Conservation (phyloP, 2,329 filamentous ascomycete genomes). For the Penicillium sp. region DNA sequence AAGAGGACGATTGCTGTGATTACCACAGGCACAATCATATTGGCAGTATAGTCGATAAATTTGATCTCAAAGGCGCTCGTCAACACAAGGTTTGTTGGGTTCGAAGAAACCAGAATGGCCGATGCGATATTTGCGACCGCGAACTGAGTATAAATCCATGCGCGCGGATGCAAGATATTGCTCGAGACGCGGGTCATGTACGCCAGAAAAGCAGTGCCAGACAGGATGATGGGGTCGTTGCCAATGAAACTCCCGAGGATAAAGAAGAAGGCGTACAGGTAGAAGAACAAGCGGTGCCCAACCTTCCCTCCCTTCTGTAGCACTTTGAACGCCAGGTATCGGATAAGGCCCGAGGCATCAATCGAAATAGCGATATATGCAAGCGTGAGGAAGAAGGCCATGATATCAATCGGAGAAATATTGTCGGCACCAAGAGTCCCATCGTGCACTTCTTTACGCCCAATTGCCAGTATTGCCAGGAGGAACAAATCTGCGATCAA, state of each 20-base stretch:
- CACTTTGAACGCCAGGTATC: constrained; percentile 72
- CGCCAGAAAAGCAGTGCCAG: constrained; percentile 74
- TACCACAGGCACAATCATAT: constrained; percentile 75
- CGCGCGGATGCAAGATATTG: constrained; percentile 72
- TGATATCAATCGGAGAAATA: constrained; percentile 73
- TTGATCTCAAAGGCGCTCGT: constrained; percentile 74
- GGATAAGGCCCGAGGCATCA: constrained; percentile 74
- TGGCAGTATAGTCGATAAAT: constrained; percentile 76
- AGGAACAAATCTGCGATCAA: constrained; percentile 73
- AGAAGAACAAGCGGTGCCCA: constrained; percentile 73
- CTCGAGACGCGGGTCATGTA: constrained; percentile 78
- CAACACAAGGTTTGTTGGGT: constrained; percentile 76
- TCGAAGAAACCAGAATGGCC: constrained; percentile 76
- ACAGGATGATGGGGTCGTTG: constrained; percentile 76
- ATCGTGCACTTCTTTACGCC: constrained; percentile 68
- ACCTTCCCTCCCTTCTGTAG: constrained; percentile 69
- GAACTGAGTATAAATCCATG: constrained; percentile 76
- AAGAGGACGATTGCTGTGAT: constrained; percentile 71
- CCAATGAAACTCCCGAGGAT: constrained; percentile 69
- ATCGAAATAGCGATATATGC: constrained; percentile 80
- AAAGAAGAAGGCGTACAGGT: constrained; percentile 76
- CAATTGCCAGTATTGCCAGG: constrained; percentile 71
- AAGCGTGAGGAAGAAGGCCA: constrained; percentile 74
- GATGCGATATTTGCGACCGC: constrained; percentile 75
- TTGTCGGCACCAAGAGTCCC: constrained; percentile 69